Conservation (phyloP, 192 early-diverging fungal genomes). For the Gaertneriomyces sp. region DNA sequence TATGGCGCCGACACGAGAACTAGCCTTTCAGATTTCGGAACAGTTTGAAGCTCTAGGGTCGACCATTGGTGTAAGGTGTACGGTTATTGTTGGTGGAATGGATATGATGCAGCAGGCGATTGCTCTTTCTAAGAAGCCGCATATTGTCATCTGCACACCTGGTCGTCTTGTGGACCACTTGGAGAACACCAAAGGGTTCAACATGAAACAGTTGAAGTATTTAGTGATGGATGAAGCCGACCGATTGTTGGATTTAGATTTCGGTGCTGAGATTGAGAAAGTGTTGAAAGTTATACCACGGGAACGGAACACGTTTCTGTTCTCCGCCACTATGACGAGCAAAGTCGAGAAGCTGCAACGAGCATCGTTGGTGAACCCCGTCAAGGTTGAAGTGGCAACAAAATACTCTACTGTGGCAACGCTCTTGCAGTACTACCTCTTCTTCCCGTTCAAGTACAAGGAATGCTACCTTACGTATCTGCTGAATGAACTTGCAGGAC, state of each 20-base stretch:
- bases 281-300: constrained; percentile 87
- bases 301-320: constrained; percentile 88
- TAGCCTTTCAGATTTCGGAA: constrained; percentile 93
- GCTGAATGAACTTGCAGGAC: constrained; percentile 87
- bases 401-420: constrained; percentile 96
- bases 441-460: constrained; percentile 95
- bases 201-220: constrained; percentile 84
- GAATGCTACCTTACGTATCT: constrained; percentile 91
- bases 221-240: constrained; percentile 94
- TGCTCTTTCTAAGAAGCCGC: constrained; percentile 90
- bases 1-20: constrained; percentile 94
- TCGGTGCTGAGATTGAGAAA: constrained; percentile 93
- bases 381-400: constrained; percentile 91
- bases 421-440: constrained; percentile 91
- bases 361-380: constrained; percentile 89
- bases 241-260: constrained; percentile 89
- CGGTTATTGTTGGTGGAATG: constrained; percentile 93
- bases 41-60: constrained; percentile 87
- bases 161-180: constrained; percentile 93
- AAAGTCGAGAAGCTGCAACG: constrained; percentile 95
- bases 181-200: constrained; percentile 98
- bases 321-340: constrained; percentile 98
- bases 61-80: constrained; percentile 86
- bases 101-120: constrained; percentile 96
- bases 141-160: constrained; percentile 92